Conservation (phyloP, 2,329 filamentous ascomycete species). For the Westerdykella aurantiaca region DNA sequence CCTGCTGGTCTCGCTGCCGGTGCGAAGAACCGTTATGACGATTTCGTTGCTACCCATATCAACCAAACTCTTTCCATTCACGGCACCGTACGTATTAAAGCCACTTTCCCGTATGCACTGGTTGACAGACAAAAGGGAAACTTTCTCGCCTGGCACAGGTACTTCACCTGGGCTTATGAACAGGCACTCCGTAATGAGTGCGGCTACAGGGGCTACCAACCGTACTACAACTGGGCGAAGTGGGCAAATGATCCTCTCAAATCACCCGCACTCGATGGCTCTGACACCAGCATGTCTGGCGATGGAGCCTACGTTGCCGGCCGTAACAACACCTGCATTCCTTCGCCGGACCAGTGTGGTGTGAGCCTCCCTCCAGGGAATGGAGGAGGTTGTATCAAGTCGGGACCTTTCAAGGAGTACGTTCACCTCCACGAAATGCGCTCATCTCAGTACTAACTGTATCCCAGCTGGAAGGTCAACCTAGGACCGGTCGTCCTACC, state of each 20-base stretch:
- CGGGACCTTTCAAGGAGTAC: constrained; percentile 48
- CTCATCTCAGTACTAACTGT: constrained; percentile 1
- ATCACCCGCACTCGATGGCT: constrained; percentile 53
- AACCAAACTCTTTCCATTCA: constrained; percentile 32
- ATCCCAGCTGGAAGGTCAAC: constrained; percentile 32
- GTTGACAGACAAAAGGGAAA: constrained; percentile 18
- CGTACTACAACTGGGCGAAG: constrained; percentile 51
- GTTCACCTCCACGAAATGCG: constrained; percentile 1
- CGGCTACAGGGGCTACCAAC: constrained; percentile 39
- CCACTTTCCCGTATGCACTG: neutral
- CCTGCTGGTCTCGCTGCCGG: constrained; percentile 23
- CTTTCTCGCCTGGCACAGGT: constrained; percentile 40
- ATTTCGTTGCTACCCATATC: constrained; percentile 36
- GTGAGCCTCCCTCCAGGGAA: constrained; percentile 45
- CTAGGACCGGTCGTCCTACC: constrained; percentile 45
- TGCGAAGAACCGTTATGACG: constrained; percentile 32
- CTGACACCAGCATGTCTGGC: constrained; percentile 43
- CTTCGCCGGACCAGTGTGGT: constrained; percentile 13
- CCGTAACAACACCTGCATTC: constrained; percentile 27
- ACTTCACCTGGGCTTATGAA: constrained; percentile 41
- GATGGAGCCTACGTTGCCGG: constrained; percentile 38
- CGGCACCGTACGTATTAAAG: constrained; percentile 21
- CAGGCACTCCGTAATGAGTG: constrained; percentile 39
- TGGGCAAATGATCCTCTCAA: constrained; percentile 41
- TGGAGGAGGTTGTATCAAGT: constrained; percentile 52